These are phyloP conservation scores for Pelargonium cotyledonis DNA, from an alignment of 441 rosid species.

Conservation along the genomic window DNA sequence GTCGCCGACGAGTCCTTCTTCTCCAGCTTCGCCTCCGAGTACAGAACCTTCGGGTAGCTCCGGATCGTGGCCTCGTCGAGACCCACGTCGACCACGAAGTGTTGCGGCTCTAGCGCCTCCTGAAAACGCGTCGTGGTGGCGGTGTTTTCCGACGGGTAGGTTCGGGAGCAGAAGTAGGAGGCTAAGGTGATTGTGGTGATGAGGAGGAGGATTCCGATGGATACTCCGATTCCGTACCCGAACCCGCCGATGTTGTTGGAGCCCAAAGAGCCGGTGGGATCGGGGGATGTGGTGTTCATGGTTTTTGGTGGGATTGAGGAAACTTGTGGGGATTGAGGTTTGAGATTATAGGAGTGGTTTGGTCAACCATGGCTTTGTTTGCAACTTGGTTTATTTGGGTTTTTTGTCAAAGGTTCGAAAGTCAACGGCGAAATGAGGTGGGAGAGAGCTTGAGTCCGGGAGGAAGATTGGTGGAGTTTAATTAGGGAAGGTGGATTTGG, in stretches of 20 bases:
- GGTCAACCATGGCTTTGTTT: not conserved
- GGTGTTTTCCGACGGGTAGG: not conserved
- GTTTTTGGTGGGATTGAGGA: not conserved
- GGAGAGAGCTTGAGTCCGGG: too few species aligned
- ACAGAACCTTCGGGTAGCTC: slow-evolving; percentile 65
- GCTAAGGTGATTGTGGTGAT: not conserved
- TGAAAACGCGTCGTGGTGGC: not conserved
- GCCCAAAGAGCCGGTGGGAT: not conserved
- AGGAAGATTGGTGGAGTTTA: too few species aligned
- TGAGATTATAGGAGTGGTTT: not conserved
- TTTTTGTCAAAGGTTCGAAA: not conserved
- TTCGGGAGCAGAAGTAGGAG: not conserved
- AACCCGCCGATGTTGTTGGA: not conserved
- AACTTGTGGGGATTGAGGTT: not conserved
- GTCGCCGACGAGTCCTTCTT: slow-evolving; percentile 39
- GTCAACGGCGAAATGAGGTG: not conserved
- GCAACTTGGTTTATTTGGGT: not conserved
- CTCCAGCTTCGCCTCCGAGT: slow-evolving; percentile 53
- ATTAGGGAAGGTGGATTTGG: too few species aligned
- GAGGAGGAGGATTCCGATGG: not conserved
- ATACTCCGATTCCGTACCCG: not conserved
- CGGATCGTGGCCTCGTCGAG: slow-evolving; percentile 67
- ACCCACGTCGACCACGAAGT: slow-evolving; percentile 39
- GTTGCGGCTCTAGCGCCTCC: slow-evolving; percentile 13
- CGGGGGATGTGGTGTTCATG: not conserved